phyloP scores from a whole-genome alignment of 164 flowering plant species.

The Warburgia ugandensis region DNA sequence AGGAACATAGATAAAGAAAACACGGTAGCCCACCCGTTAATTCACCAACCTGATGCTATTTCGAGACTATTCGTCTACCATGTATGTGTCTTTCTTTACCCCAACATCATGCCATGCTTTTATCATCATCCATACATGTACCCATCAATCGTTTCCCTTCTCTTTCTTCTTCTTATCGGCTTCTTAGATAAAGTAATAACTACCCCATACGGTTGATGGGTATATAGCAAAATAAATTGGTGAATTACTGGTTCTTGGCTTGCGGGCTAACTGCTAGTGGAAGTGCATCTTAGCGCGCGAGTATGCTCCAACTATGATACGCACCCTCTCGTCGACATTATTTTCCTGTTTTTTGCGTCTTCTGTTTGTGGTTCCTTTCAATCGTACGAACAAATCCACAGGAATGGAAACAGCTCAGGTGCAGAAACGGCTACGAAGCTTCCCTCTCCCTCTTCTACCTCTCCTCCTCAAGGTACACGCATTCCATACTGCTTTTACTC shows the following conservation, averaged over 20 bases:
- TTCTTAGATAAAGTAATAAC: neutral
- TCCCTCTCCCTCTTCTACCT: conserved; percentile 5
- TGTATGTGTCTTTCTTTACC: conserved; percentile 1
- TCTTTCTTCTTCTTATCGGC: neutral
- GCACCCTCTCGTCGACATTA: conserved; percentile 1
- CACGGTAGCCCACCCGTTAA: neutral
- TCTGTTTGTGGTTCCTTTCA: neutral
- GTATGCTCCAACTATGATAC: conserved; percentile 8
- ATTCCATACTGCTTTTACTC: neutral
- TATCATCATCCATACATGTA: conserved; percentile 10
- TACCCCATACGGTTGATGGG: neutral
- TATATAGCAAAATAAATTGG: neutral
- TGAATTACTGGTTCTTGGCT: conserved; percentile 1
- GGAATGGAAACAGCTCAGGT: conserved; percentile 5
- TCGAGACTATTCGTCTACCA: neutral
- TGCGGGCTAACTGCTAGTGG: neutral
- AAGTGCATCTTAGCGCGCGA: conserved; percentile 3
- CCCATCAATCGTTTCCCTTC: neutral
- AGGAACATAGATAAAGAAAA: too few relatives aligned
- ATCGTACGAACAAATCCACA: too few relatives aligned
- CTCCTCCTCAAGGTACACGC: conserved; percentile 12
- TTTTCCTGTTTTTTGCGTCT: neutral
- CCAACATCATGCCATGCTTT: neutral
- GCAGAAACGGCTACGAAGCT: conserved; percentile 5
- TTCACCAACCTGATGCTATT: conserved; percentile 2